These are phyloP conservation scores for Hypoxylon fuscum DNA, from an alignment of 495 filamentous ascomycete species.

Conservation along the genomic window DNA sequence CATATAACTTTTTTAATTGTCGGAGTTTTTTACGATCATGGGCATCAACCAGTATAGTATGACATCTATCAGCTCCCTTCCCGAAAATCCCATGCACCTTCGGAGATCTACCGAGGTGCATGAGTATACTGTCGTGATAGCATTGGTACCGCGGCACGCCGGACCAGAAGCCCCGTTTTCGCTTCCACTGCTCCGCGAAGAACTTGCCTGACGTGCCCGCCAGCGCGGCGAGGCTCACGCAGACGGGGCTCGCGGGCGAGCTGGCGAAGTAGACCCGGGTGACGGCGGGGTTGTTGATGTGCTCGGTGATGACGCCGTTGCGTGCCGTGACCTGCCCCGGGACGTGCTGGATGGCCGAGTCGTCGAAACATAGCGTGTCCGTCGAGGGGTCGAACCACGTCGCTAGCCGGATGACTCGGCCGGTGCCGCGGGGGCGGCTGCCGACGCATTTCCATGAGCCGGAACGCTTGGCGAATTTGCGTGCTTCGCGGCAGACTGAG, in stretches of 20 bases:
- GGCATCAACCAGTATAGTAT: conserved; percentile 28
- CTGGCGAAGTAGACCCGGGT: conserved; percentile 28
- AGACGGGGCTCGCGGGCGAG: conserved; percentile 30
- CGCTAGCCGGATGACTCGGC: conserved; percentile 9
- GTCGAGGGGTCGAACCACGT: conserved; percentile 36
- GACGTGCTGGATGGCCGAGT: conserved; percentile 16
- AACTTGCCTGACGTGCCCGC: conserved; percentile 24
- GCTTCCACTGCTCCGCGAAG: conserved; percentile 33
- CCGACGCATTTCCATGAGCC: conserved; percentile 35
- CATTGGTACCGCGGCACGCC: conserved; percentile 31
- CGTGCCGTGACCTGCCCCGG: background rate
- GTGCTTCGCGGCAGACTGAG: conserved; percentile 30
- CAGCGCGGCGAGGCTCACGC: conserved; percentile 29
- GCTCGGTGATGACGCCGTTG: conserved; percentile 26
- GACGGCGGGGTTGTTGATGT: conserved; percentile 26
- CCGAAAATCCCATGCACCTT: conserved; percentile 34
- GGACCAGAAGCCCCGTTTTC: conserved; percentile 34
- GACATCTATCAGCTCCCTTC: conserved; percentile 24
- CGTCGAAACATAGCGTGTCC: conserved; percentile 39
- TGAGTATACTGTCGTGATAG: conserved; percentile 39
- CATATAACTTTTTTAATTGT: conserved; percentile 27
- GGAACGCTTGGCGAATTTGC: conserved; percentile 13
- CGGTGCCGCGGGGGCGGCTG: conserved; percentile 21
- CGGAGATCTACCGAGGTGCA: conserved; percentile 38
- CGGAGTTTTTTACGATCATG: conserved; percentile 20